phyloP scores from a whole-genome alignment of 768 basidiomycete species.

The Pleurotus tuber-regium region DNA sequence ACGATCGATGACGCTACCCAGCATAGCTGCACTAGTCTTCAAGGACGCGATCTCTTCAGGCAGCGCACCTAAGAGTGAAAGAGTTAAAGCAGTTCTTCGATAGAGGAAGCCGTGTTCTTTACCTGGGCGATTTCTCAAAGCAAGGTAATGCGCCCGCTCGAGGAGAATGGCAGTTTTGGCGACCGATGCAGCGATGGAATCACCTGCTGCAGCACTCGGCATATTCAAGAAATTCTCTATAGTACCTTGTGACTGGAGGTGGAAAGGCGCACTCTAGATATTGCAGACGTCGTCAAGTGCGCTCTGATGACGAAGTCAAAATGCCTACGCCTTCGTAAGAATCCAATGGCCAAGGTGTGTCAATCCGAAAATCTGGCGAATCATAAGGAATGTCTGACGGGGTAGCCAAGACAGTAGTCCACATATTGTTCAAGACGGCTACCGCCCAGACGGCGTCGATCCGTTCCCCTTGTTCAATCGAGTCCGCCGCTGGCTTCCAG shows the following conservation, averaged over 20 bases:
- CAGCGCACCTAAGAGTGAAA: not conserved
- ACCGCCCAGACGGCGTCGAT: constrained; percentile 34
- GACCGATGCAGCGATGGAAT: constrained; percentile 23
- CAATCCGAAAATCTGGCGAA: constrained; percentile 27
- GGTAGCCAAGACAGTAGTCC: constrained; percentile 40
- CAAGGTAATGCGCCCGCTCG: constrained; percentile 23
- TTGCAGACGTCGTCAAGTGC: too few species aligned
- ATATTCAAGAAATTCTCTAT: constrained; percentile 25
- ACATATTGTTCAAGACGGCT: constrained; percentile 41
- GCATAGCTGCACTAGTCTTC: not conserved
- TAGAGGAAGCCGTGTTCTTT: not conserved
- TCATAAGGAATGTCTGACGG: constrained; percentile 41
- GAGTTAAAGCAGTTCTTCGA: not conserved
- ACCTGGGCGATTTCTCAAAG: constrained; percentile 16
- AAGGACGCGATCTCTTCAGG: not conserved
- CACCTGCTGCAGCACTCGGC: constrained; percentile 20
- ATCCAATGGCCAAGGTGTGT: constrained; percentile 36
- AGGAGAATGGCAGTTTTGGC: constrained; percentile 33
- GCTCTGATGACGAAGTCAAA: constrained; percentile 1
- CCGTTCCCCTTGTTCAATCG: constrained; percentile 27
- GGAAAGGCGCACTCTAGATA: not conserved
- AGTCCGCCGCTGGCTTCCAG: constrained; percentile 17
- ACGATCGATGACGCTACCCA: not conserved
- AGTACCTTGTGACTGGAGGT: constrained; percentile 17
- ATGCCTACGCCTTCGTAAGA: constrained; percentile 18